Conservation (phyloP, 2,329 filamentous ascomycete species). For the Fusarium drepaniforme region DNA sequence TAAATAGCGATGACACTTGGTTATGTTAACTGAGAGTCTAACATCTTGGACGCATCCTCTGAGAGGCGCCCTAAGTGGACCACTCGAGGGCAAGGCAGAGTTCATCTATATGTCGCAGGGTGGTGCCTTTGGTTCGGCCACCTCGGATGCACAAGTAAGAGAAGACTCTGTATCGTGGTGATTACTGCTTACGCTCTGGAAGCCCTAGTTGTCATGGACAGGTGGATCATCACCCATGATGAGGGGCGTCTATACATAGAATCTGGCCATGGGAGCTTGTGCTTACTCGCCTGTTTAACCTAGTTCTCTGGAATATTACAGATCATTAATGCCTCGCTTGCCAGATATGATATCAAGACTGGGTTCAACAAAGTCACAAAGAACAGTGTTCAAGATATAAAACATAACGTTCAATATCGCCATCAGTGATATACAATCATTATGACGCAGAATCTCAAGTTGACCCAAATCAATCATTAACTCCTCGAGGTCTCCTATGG, state of each 20-base stretch:
- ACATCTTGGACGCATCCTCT: not conserved
- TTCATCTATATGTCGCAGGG: not conserved
- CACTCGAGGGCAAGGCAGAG: not conserved
- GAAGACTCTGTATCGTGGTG: not conserved
- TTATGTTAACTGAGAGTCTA: not conserved
- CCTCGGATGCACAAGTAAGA: not conserved
- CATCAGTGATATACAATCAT: slow-evolving; percentile 2
- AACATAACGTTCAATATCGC: slow-evolving; percentile 20
- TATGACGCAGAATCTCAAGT: not conserved
- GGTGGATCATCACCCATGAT: not conserved
- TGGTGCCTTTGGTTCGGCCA: not conserved
- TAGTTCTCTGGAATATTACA: not conserved
- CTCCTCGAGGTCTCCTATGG: slow-evolving; percentile 17
- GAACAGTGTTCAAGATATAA: too few species aligned
- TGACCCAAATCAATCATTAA: slow-evolving; percentile 4
- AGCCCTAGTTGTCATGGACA: not conserved
- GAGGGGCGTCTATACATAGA: not conserved
- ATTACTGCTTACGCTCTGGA: not conserved
- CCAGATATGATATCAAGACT: not conserved
- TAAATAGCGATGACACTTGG: not conserved
- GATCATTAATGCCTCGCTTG: not conserved
- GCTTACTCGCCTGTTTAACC: not conserved
- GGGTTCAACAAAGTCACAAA: not conserved
- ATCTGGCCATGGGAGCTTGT: not conserved
- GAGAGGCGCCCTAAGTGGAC: not conserved